Evolutionary conservation across 768 basidiomycete genomes (phyloP).

Genomic region (Calvatia gigantea): DNA sequence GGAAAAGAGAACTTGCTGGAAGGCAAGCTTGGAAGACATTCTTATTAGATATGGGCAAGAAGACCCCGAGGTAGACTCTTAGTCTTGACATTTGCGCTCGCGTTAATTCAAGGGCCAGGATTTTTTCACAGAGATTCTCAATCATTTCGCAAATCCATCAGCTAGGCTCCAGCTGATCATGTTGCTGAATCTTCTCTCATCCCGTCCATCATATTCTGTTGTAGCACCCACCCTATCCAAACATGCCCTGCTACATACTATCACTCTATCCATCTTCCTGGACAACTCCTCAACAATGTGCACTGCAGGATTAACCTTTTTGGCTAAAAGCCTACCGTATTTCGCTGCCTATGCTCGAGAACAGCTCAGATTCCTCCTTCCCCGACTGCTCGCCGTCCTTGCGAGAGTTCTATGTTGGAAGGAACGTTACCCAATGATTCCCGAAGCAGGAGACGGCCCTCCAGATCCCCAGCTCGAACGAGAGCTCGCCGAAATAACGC

Average conservation of each 20-base stretch:
- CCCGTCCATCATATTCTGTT: constrained; percentile 47
- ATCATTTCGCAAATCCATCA: constrained; percentile 55
- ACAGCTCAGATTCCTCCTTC: constrained; percentile 56
- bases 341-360: constrained; percentile 62
- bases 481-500: constrained; percentile 35
- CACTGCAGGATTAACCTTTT: constrained; percentile 55
- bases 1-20: constrained; percentile 63
- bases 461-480: constrained; percentile 34
- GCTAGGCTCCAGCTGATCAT: constrained; percentile 68
- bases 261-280: constrained; percentile 66
- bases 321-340: constrained; percentile 73
- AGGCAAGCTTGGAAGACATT: constrained; percentile 73
- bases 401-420: constrained; percentile 78
- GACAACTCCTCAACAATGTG: constrained; percentile 75
- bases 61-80: constrained; percentile 54
- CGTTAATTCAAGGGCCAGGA: constrained; percentile 39
- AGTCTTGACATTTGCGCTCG: not conserved
- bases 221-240: constrained; percentile 48
- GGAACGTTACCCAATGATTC: constrained; percentile 35
- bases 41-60: constrained; percentile 62
- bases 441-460: constrained; percentile 26
- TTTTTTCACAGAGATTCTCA: constrained; percentile 63
- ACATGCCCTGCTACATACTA: constrained; percentile 60
- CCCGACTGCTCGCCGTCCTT: constrained; percentile 62
- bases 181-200: constrained; percentile 61